Evolutionary conservation across 192 early-diverging fungal genomes (phyloP), one percentile per base, ranked within the genome.

Genomic region (Nowakowskiella sp.): DNA sequence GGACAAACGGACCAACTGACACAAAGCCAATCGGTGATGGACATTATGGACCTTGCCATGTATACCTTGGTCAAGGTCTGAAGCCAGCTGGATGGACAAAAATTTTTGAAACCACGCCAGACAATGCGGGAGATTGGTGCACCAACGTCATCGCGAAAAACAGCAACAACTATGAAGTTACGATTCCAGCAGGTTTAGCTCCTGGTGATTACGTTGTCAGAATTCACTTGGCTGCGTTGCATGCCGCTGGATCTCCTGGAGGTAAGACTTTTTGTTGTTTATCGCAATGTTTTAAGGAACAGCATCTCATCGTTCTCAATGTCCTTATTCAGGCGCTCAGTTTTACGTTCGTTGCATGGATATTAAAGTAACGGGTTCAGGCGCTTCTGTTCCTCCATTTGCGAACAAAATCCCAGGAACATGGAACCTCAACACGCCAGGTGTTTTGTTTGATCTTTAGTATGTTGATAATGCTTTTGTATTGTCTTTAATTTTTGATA

Each of bases 361-460:
- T 39, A 39, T 39, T 19, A 39, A 39, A 19, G 36, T 39, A 13
- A 39, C 36, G 13, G 36, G 36, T 13, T 39, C 36, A 13, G 36
- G 36, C 19, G 19, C 36, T 13, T 19, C 13, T 13, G 19, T 13
- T 13, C 36, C 36, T 39, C 36, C 36, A 13, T 39, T 39, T 19
- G 36, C 13, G 36, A 13, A 13, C 19, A 13, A 39, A 19, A 39
- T 39, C 19, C 36, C 36, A 13, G 36, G 36, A 39, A 39, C 36
- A 13, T 39, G 36, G 36, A 39, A 39, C 19, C 13, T 13, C 13
- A 39, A 39, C 36, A 39, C 36, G 13, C 36, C 36, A 13, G 36
- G 36, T 39, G 36, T 39, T 19, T 19, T 39, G 36, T 39, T 39
- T 39, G 36, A 39, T 39, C 36, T 39, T 39, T 39, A 39, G 36